phyloP scores from a whole-genome alignment of 2,329 filamentous ascomycete species.

The Sporothrix inflata region DNA sequence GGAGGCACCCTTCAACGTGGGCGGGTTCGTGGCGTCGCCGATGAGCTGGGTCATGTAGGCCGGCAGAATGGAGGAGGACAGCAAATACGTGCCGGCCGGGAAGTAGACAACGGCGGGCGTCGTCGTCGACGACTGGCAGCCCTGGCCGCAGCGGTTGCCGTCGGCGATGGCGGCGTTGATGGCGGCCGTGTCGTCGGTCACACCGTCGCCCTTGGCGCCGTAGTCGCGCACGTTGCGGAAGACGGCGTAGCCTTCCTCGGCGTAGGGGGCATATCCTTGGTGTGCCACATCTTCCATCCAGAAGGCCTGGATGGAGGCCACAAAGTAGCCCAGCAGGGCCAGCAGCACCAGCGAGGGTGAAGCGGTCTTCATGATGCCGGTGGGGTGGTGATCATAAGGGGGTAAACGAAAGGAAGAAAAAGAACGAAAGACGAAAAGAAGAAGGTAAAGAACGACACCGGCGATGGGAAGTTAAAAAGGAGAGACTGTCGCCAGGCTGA shows the following conservation, averaged over 20 bases:
- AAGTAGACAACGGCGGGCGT: slow-evolving; percentile 35
- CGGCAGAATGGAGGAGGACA: slow-evolving; percentile 30
- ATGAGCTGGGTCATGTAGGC: slow-evolving; percentile 34
- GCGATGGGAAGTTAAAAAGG: slow-evolving; percentile 7
- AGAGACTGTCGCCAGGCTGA: slow-evolving; percentile 13
- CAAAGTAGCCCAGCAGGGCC: slow-evolving; percentile 39
- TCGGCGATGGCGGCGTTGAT: slow-evolving; percentile 67
- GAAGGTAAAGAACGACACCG: neutral
- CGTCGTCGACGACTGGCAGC: slow-evolving; percentile 30
- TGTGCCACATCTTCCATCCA: slow-evolving; percentile 44
- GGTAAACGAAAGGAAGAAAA: neutral
- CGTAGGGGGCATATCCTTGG: slow-evolving; percentile 50
- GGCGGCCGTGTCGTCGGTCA: slow-evolving; percentile 73
- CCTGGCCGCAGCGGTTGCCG: slow-evolving; percentile 32
- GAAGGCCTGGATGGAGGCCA: slow-evolving; percentile 38
- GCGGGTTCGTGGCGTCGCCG: slow-evolving; percentile 32
- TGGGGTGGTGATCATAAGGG: slow-evolving; percentile 9
- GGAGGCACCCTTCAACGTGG: slow-evolving; percentile 27
- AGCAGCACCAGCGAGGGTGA: slow-evolving; percentile 32
- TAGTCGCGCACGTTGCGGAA: slow-evolving; percentile 55
- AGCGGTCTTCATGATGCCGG: slow-evolving; percentile 37
- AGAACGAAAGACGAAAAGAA: neutral
- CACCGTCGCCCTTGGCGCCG: slow-evolving; percentile 53
- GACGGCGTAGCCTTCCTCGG: slow-evolving; percentile 46
- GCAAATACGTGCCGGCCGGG: slow-evolving; percentile 33